Evolutionary conservation across 2,329 filamentous ascomycete genomes (phyloP).

Genomic region (Aspergillus fumigatus): DNA sequence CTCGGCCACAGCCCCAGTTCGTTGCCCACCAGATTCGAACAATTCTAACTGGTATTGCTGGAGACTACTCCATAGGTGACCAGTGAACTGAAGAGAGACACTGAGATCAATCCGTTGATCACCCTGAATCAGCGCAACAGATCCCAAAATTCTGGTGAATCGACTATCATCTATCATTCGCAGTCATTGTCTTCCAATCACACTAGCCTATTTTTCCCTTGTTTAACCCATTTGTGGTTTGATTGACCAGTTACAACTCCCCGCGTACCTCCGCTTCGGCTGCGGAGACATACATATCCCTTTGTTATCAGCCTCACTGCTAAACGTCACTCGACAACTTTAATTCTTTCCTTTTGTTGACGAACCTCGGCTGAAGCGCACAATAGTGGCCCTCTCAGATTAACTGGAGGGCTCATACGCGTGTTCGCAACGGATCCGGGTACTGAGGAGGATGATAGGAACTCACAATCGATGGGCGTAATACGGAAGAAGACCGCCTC

Average conservation of each 20-base stretch:
- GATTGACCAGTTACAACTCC: neutral
- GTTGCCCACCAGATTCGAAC: neutral
- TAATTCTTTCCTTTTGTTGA: neutral
- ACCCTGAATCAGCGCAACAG: neutral
- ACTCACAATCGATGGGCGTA: conserved; percentile 66
- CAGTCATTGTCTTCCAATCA: neutral
- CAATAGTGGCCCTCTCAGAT: conserved; percentile 22
- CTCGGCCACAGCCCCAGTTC: conserved; percentile 2
- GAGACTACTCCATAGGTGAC: neutral
- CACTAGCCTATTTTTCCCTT: neutral
- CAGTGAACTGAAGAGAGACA: neutral
- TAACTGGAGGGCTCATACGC: conserved; percentile 24
- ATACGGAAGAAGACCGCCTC: conserved; percentile 93
- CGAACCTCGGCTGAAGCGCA: neutral
- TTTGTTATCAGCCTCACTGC: conserved; percentile 7
- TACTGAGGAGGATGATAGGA: conserved; percentile 37
- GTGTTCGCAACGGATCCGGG: conserved; percentile 30
- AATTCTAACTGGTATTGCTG: neutral
- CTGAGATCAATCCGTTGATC: neutral
- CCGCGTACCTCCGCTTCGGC: conserved; percentile 9
- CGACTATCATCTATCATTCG: neutral
- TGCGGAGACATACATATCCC: conserved; percentile 17
- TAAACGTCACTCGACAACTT: neutral
- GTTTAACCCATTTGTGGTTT: neutral
- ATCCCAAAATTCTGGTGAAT: neutral